Evolutionary conservation across 2,329 filamentous ascomycete genomes (phyloP).

Genomic region (Decorospora gaudefroyi): DNA sequence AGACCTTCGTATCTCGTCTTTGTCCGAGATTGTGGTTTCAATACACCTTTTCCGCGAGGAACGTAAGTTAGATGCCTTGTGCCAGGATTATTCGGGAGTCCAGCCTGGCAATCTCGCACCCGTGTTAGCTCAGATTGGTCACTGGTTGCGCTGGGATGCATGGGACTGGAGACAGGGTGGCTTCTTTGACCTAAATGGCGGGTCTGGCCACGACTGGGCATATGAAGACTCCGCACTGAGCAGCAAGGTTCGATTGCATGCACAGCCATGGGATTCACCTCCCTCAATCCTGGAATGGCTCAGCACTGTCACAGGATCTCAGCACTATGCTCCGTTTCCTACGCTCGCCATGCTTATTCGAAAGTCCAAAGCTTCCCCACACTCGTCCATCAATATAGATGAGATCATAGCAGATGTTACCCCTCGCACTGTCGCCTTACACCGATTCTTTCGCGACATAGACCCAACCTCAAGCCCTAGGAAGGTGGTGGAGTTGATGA

Average conservation of each 20-base stretch:
- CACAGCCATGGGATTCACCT: constrained; percentile 51
- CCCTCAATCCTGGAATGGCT: constrained; percentile 64
- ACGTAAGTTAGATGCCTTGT: constrained; percentile 72
- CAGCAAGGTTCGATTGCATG: constrained; percentile 32
- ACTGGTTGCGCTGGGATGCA: constrained; percentile 76
- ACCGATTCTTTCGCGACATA: constrained; percentile 65
- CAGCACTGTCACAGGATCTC: constrained; percentile 38
- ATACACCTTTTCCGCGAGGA: constrained; percentile 91
- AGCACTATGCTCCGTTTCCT: constrained; percentile 42
- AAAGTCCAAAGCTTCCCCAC: constrained; percentile 46
- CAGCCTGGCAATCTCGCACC: constrained; percentile 64
- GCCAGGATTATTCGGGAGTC: constrained; percentile 54
- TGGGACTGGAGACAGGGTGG: constrained; percentile 61
- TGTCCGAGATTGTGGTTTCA: constrained; percentile 69
- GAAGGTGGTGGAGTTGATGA: constrained; percentile 74
- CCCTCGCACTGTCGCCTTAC: constrained; percentile 68
- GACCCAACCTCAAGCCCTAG: constrained; percentile 49
- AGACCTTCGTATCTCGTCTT: constrained; percentile 58
- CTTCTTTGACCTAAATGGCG: constrained; percentile 66
- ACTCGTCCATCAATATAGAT: constrained; percentile 45
- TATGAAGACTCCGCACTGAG: constrained; percentile 58
- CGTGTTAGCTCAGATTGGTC: constrained; percentile 76
- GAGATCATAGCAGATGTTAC: constrained; percentile 41
- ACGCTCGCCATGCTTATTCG: constrained; percentile 45
- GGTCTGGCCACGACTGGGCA: constrained; percentile 57